Percentiles rank a stretch among this genome's conserved stretches.
phyloP scores from a whole-genome alignment of 2,329 filamentous ascomycete species.

The Davidsoniella neocaledoniae region DNA sequence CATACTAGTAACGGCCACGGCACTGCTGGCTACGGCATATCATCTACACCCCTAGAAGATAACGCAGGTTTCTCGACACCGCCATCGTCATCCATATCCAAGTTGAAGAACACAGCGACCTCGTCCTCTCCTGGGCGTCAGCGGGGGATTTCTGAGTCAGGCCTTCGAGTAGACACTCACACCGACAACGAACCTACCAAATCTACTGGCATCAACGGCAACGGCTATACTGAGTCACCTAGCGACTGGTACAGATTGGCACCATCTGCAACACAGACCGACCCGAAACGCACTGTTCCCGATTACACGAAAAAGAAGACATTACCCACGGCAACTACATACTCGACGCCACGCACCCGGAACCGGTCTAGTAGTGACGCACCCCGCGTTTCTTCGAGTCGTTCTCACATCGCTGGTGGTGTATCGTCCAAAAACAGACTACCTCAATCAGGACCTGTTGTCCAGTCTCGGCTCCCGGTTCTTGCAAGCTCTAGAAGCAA shows the following conservation, averaged over 20 bases:
- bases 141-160: slow-evolving; percentile 57
- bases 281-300: background rate
- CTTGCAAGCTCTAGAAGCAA: background rate
- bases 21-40: background rate
- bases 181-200: background rate
- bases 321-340: background rate
- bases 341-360: slow-evolving; percentile 7
- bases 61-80: background rate
- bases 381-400: slow-evolving; percentile 9
- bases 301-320: slow-evolving; percentile 1
- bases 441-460: background rate
- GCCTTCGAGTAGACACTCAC: slow-evolving; percentile 32
- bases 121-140: slow-evolving; percentile 23
- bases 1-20: slow-evolving; percentile 38
- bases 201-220: background rate
- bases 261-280: slow-evolving; percentile 1
- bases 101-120: background rate
- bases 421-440: slow-evolving; percentile 1
- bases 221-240: slow-evolving; percentile 36
- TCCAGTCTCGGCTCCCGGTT: slow-evolving; percentile 19
- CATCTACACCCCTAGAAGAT: no score
- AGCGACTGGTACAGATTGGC: slow-evolving; percentile 45
- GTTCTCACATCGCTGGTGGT: slow-evolving; percentile 8
- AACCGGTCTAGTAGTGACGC: slow-evolving; percentile 9
- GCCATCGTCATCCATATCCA: background rate